phyloP scores from a whole-genome alignment of 352 stramenopile genomes.

The Pythium dissotocum region DNA sequence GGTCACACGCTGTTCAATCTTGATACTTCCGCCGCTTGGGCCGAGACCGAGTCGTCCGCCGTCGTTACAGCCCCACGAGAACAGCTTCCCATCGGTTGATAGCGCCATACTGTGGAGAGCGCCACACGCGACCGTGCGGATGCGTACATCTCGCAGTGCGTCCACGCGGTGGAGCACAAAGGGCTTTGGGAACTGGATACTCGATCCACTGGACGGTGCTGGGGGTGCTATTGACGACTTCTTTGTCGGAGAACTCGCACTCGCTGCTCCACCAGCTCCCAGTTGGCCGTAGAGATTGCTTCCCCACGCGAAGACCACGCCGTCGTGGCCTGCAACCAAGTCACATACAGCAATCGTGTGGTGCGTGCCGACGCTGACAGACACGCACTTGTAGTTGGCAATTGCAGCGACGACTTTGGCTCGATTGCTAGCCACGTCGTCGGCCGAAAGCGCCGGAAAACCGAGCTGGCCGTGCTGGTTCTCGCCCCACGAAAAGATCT shows the following conservation, averaged over 20 bases:
- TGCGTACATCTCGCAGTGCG: constrained; percentile 39
- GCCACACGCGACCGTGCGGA: constrained; percentile 88
- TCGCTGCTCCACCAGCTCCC: constrained; percentile 24
- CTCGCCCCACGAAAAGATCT: constrained; percentile 95
- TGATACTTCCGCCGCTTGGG: background rate
- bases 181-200: constrained; percentile 45
- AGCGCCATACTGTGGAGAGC: constrained; percentile 91
- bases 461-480: constrained; percentile 90
- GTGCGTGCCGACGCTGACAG: constrained; percentile 57
- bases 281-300: constrained; percentile 77
- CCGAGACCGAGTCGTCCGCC: constrained; percentile 57
- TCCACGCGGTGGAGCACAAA: constrained; percentile 63
- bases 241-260: constrained; percentile 2
- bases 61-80: constrained; percentile 94
- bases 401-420: constrained; percentile 51
- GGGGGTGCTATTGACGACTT: constrained; percentile 6
- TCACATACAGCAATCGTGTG: constrained; percentile 73
- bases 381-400: constrained; percentile 57
- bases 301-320: constrained; percentile 73
- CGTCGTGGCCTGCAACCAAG: constrained; percentile 59
- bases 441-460: constrained; percentile 43
- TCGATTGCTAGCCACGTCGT: constrained; percentile 54
- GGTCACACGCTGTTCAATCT: constrained; percentile 23
- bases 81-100: constrained; percentile 85
- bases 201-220: background rate